Evolutionary conservation across 2,329 filamentous ascomycete genomes (phyloP).

Genomic region (Xylariaceae sp.): DNA sequence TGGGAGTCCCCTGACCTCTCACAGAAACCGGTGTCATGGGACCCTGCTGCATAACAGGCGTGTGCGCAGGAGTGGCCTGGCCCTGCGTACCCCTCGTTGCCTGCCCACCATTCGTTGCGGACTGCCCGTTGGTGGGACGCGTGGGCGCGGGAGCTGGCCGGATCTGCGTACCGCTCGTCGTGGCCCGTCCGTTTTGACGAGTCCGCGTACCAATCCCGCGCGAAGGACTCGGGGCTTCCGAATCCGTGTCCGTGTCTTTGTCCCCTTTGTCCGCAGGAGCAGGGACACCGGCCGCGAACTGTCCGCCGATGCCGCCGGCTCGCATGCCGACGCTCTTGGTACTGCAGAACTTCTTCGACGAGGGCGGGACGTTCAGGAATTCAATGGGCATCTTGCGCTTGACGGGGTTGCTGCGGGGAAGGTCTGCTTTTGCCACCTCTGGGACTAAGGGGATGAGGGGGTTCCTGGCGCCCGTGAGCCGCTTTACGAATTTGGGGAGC

Average conservation of each 20-base stretch:
- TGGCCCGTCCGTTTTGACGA: too few species aligned
- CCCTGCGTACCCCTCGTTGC: too few species aligned
- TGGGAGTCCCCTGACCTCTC: too few species aligned
- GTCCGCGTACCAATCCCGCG: too few species aligned
- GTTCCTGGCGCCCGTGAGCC: not conserved
- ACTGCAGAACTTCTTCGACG: conserved; percentile 17
- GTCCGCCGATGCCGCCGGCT: conserved; percentile 17
- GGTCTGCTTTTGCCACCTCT: conserved; percentile 12
- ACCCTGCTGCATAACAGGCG: too few species aligned
- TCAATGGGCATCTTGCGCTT: conserved; percentile 31
- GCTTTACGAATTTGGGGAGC: conserved; percentile 10
- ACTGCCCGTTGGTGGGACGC: too few species aligned
- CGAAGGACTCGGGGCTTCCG: not conserved
- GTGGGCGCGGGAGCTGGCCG: too few species aligned
- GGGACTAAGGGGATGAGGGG: conserved; percentile 26
- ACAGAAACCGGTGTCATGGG: too few species aligned
- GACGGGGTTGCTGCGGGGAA: conserved; percentile 26
- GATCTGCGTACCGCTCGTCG: too few species aligned
- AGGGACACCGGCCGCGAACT: conserved; percentile 13
- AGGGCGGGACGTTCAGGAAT: conserved; percentile 17
- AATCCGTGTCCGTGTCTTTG: not conserved
- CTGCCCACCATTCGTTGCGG: too few species aligned
- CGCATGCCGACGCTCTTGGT: not conserved
- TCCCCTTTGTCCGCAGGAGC: too few species aligned
- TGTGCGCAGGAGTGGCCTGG: too few species aligned